Conservation (phyloP, 23 red algal genomes). For the Chondrus crispus region DNA sequence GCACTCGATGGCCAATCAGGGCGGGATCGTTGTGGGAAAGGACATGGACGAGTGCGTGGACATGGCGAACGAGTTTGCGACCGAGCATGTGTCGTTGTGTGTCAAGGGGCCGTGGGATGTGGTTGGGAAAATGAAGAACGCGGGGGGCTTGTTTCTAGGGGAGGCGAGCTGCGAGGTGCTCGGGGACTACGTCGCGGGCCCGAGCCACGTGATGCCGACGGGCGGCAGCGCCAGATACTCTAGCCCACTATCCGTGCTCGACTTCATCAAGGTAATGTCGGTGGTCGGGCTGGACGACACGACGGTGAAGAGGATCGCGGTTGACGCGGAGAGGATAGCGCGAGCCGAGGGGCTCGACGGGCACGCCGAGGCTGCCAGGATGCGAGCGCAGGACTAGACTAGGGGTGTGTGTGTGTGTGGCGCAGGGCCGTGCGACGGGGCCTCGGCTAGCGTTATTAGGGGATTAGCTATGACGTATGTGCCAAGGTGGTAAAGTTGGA, state of each 20-base stretch:
- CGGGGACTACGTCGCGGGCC: slow-evolving; percentile 96
- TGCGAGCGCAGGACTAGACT: slow-evolving; percentile 8
- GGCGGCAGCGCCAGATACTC: slow-evolving; percentile 81
- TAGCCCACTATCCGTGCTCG: slow-evolving; percentile 73
- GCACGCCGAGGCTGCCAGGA: slow-evolving; percentile 70
- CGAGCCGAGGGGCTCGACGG: slow-evolving; percentile 77
- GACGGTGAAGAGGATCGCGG: slow-evolving; percentile 44
- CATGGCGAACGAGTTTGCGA: slow-evolving; percentile 79
- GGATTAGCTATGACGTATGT: too few relatives aligned
- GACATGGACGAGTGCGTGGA: slow-evolving; percentile 74
- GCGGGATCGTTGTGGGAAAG: slow-evolving; percentile 68
- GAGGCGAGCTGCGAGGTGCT: slow-evolving; percentile 83
- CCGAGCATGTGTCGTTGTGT: slow-evolving; percentile 90
- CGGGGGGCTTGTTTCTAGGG: slow-evolving; percentile 90
- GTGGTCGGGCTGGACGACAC: slow-evolving; percentile 63
- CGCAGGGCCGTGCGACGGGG: neutral
- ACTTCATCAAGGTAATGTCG: slow-evolving; percentile 93
- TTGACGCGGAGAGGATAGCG: slow-evolving; percentile 84
- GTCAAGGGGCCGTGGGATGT: slow-evolving; percentile 73
- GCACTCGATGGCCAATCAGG: slow-evolving; percentile 61
- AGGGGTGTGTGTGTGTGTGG: neutral
- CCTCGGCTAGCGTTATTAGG: too few relatives aligned
- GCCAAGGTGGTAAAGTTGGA: too few relatives aligned
- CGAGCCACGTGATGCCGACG: slow-evolving; percentile 97
- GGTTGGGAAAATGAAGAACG: slow-evolving; percentile 78